A percentile compares a stretch with the other conserved stretches of the same genome.
Conservation (phyloP, 768 basidiomycete species). For the Dacryopinax spathularia region DNA sequence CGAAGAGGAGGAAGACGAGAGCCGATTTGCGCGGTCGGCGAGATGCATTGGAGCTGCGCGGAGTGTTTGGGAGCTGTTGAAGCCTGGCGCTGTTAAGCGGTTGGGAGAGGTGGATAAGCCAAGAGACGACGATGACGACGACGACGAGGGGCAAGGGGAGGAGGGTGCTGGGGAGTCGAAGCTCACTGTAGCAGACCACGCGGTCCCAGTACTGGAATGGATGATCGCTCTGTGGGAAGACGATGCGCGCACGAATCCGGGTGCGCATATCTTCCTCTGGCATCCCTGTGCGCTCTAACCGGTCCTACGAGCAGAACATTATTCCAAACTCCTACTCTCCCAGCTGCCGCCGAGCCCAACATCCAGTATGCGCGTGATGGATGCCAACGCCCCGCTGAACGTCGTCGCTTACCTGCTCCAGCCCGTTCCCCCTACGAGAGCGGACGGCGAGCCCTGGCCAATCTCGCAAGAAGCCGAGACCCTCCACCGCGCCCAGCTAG, state of each 20-base stretch:
- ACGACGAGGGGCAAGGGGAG: background rate
- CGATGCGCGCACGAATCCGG: background rate
- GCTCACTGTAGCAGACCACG: background rate
- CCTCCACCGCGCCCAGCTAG: background rate
- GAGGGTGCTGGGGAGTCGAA: no score
- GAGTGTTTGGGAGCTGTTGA: background rate
- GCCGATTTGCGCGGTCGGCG: background rate
- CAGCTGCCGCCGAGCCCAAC: background rate
- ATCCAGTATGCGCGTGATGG: background rate
- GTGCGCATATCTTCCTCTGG: background rate
- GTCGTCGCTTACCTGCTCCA: background rate
- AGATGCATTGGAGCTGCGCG: background rate
- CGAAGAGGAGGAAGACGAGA: background rate
- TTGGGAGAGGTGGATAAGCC: background rate
- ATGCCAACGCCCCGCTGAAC: background rate
- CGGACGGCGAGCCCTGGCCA: background rate
- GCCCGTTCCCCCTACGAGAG: background rate
- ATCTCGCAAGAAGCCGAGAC: background rate
- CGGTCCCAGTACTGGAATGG: background rate
- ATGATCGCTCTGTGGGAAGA: background rate
- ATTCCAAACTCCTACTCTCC: background rate
- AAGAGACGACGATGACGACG: background rate
- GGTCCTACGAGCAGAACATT: background rate
- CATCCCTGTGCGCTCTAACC: background rate
- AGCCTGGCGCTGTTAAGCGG: background rate